Base-by-base conservation (phyloP, 1,284 basidiomycete genomes). In the Irpex sp. region DNA sequence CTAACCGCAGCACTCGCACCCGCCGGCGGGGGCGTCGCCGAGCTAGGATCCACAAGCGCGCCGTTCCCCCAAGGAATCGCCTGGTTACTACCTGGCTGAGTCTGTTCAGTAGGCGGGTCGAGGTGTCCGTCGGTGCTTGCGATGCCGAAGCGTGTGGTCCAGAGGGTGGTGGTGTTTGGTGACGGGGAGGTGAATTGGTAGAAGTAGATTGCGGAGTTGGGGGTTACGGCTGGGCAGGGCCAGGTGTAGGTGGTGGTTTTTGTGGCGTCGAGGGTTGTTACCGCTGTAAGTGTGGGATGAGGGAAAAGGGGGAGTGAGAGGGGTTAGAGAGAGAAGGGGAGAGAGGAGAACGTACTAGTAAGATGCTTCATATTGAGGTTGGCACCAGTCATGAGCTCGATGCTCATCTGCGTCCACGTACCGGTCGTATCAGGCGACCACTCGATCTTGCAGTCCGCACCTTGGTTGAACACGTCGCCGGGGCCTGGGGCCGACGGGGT, bases 111-210 rank as follows among this genome's bases (percentile, higher is more conserved):
- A 0, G 89, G 80, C n/a, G 82, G 65, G 1, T 78, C 80, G 37
- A 79, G 76, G 5, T 73, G 66, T 4, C 86, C 87, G 37, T 74
- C 67, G 2, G 80, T 58, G 47, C 80, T 80, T 0, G 88, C 85
- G 69, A 94, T 91, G 48, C 88, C 78, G 79, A 94, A 95, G 47
- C 93, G 87, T 7, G 84, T 86, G 0, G 92, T 92, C 91, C 93
- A 95, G 18, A 79, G 77, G 52, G 79, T 79, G 66, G 78, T 73
- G 33, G 69, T 3, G 49, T 51, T 51, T 0, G 80, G 69, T 4
- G 66, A 67, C 0, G 80, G 73, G 3, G 81, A 73, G 14, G 82
- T 79, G 77, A 87, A 91, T 70, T 90, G 88, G 73, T 90, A 91
- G 78, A 93, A 93, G 75, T 91, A 93, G 66, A 93, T 86, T 33